These are phyloP conservation scores for Cucurbitaria berberidis DNA, from an alignment of 2,329 filamentous ascomycete genomes.

Conservation along the genomic window DNA sequence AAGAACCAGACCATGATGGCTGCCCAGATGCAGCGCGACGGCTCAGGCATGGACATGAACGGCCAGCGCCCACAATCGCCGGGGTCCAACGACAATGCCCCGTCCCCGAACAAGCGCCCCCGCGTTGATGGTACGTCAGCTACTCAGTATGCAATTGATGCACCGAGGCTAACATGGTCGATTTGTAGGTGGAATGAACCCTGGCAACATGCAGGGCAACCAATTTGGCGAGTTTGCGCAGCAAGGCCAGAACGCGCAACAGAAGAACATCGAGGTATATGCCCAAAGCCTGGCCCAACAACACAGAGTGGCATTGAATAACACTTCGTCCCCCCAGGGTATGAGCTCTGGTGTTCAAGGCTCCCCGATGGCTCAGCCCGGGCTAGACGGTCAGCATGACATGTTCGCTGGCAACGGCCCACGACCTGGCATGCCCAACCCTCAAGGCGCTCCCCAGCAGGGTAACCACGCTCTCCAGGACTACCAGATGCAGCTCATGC, in stretches of 20 bases:
- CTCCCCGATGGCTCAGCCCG: slow-evolving; percentile 78
- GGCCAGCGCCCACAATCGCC: slow-evolving; percentile 80
- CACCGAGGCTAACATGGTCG: slow-evolving; percentile 61
- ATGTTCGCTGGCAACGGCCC: slow-evolving; percentile 45
- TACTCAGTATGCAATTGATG: slow-evolving; percentile 48
- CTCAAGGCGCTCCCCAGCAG: slow-evolving; percentile 55
- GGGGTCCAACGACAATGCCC: slow-evolving; percentile 81
- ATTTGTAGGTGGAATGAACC: slow-evolving; percentile 74
- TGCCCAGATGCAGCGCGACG: slow-evolving; percentile 83
- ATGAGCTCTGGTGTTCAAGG: slow-evolving; percentile 75
- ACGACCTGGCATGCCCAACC: slow-evolving; percentile 61
- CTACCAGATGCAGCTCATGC: slow-evolving; percentile 89
- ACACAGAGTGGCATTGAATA: slow-evolving; percentile 79
- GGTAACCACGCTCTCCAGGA: slow-evolving; percentile 85
- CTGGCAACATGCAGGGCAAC: slow-evolving; percentile 72
- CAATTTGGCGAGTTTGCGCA: slow-evolving; percentile 72
- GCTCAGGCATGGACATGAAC: slow-evolving; percentile 84
- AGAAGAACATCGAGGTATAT: slow-evolving; percentile 88
- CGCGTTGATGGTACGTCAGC: slow-evolving; percentile 74
- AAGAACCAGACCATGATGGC: slow-evolving; percentile 64
- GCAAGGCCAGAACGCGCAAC: slow-evolving; percentile 66
- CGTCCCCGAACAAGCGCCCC: slow-evolving; percentile 89
- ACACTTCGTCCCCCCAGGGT: slow-evolving; percentile 78
- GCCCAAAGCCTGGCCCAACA: slow-evolving; percentile 83
- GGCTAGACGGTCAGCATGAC: slow-evolving; percentile 42